A percentile compares a stretch with the other conserved stretches of the same genome.
Conservation (phyloP, 352 stramenopile species). For the Phytopythium litorale region DNA sequence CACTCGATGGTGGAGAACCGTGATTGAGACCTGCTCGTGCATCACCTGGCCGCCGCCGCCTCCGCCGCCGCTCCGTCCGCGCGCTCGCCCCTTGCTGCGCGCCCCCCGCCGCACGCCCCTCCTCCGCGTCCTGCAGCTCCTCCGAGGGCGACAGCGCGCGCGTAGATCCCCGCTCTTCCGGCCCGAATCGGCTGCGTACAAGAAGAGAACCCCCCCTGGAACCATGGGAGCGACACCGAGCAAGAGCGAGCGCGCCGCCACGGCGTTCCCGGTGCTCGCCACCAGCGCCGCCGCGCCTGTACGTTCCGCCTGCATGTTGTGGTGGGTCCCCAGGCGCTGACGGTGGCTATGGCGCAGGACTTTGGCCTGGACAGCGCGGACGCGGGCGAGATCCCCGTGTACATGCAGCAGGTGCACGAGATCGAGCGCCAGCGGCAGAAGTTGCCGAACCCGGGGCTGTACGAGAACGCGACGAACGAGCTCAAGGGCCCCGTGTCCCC, state of each 20-base stretch:
- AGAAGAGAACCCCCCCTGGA: conserved; percentile 7
- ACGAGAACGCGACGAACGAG: conserved; percentile 83
- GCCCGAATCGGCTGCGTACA: neutral
- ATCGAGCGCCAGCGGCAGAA: conserved; percentile 73
- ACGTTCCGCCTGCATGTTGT: conserved; percentile 11
- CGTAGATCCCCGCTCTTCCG: neutral
- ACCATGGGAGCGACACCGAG: conserved; percentile 55
- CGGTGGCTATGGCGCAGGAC: neutral
- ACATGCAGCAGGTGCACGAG: conserved; percentile 78
- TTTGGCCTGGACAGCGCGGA: conserved; percentile 8
- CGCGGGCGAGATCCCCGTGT: conserved; percentile 56
- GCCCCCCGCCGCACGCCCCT: neutral
- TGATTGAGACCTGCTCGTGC: conserved; percentile 1
- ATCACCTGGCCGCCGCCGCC: neutral
- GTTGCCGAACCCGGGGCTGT: conserved; percentile 77
- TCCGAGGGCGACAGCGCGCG: neutral
- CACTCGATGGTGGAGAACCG: neutral
- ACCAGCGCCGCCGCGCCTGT: conserved; percentile 52
- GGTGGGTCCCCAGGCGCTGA: neutral
- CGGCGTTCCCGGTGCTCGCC: conserved; percentile 52
- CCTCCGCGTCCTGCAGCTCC: neutral
- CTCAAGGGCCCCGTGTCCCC: conserved; percentile 76
- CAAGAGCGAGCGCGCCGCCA: conserved; percentile 18
- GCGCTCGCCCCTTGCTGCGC: neutral
- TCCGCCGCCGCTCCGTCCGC: neutral